Percentiles rank a stretch among this genome's conserved stretches.
Evolutionary conservation across 2,329 filamentous ascomycete genomes (phyloP).

Genomic region (Septoria petroselini): DNA sequence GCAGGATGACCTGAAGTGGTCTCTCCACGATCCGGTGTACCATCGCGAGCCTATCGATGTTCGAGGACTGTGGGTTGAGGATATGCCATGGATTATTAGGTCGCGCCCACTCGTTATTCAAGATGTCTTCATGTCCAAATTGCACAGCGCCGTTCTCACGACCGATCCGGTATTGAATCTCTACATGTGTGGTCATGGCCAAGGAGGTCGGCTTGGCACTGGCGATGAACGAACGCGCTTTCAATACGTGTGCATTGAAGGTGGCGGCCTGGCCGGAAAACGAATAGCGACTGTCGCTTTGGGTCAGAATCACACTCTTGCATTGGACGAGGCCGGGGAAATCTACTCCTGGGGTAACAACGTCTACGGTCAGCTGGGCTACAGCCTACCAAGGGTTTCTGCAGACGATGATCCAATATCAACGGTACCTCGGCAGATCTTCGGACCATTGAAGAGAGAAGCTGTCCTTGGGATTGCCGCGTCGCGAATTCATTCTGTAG

Average conservation of each 20-base stretch:
- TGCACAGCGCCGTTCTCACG: slow-evolving; percentile 86
- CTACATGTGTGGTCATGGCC: slow-evolving; percentile 88
- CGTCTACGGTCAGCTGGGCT: slow-evolving; percentile 79
- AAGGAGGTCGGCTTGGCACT: slow-evolving; percentile 81
- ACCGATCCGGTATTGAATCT: slow-evolving; percentile 84
- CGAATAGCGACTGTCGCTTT: slow-evolving; percentile 75
- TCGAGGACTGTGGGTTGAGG: slow-evolving; percentile 42
- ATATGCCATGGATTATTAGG: slow-evolving; percentile 69
- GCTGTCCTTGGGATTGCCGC: slow-evolving; percentile 76
- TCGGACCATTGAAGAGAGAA: slow-evolving; percentile 87
- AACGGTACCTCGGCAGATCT: slow-evolving; percentile 78
- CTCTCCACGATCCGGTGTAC: slow-evolving; percentile 38
- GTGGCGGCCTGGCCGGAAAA: slow-evolving; percentile 67
- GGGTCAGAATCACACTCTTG: slow-evolving; percentile 87
- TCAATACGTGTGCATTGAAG: slow-evolving; percentile 76
- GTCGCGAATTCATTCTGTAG: slow-evolving; percentile 86
- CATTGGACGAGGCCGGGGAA: slow-evolving; percentile 79
- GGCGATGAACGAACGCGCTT: slow-evolving; percentile 90
- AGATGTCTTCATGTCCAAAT: slow-evolving; percentile 82
- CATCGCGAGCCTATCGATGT: slow-evolving; percentile 18
- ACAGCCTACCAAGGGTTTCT: slow-evolving; percentile 65
- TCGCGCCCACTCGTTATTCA: slow-evolving; percentile 72
- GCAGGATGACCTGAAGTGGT: slow-evolving; percentile 42
- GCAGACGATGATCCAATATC: slow-evolving; percentile 83
- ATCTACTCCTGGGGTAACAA: slow-evolving; percentile 95